Percentiles rank a stretch among this genome's conserved stretches.
phyloP scores from a whole-genome alignment of 306 rosid genomes.

The Biancaea sappan region DNA sequence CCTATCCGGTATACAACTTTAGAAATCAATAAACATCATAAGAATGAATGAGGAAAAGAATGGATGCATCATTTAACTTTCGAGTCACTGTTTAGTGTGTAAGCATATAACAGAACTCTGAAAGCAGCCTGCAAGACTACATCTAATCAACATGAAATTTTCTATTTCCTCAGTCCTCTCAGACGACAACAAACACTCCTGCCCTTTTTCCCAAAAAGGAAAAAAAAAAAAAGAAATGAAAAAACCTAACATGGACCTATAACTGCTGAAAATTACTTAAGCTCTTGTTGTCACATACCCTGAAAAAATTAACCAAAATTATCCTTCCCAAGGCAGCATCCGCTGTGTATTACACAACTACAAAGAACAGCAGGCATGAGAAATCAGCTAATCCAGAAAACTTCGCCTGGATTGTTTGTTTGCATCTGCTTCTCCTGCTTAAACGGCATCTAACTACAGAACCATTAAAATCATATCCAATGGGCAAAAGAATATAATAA shows the following conservation, averaged over 20 bases:
- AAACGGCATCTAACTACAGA: constrained; percentile 24
- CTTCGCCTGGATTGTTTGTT: constrained; percentile 32
- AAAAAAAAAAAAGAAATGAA: neutral
- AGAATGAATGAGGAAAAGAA: constrained; percentile 26
- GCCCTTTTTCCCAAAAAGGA: neutral
- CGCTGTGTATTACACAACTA: constrained; percentile 37
- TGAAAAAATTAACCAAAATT: constrained; percentile 23
- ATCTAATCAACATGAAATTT: constrained; percentile 33
- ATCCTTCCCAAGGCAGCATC: constrained; percentile 41
- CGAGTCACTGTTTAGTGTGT: neutral
- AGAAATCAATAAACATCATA: neutral
- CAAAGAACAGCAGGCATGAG: constrained; percentile 35
- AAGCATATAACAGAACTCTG: neutral
- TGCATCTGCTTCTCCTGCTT: constrained; percentile 32
- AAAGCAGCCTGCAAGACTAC: constrained; percentile 14
- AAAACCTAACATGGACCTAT: neutral
- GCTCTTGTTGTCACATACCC: no score
- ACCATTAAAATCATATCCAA: constrained; percentile 16
- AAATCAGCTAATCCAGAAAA: constrained; percentile 27
- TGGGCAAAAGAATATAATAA: constrained; percentile 33
- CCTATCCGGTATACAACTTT: neutral
- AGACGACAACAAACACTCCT: neutral
- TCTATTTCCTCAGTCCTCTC: constrained; percentile 12
- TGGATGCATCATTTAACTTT: constrained; percentile 24
- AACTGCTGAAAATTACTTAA: no score